Evolutionary conservation across 2,329 filamentous ascomycete species (phyloP).

Genomic region (Cercospora sojina): DNA sequence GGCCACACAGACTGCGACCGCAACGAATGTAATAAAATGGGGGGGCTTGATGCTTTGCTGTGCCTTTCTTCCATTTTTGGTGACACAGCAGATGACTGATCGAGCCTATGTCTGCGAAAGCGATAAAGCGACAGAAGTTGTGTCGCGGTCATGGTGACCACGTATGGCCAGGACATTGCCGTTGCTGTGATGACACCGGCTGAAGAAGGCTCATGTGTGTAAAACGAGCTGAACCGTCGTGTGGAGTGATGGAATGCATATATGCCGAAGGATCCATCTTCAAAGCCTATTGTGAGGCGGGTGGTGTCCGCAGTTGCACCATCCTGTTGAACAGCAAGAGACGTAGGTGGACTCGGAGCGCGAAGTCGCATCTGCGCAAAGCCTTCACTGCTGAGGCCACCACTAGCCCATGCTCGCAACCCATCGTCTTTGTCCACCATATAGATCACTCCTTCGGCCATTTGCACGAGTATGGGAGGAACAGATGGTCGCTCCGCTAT

Average conservation of each 20-base stretch:
- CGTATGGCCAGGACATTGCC: slow-evolving; percentile 71
- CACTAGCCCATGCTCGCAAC: slow-evolving; percentile 75
- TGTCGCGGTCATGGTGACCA: slow-evolving; percentile 73
- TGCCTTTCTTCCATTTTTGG: neutral
- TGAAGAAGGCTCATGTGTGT: slow-evolving; percentile 61
- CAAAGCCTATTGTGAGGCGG: slow-evolving; percentile 65
- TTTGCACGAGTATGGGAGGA: slow-evolving; percentile 69
- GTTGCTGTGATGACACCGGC: slow-evolving; percentile 66
- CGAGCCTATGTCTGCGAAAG: slow-evolving; percentile 17
- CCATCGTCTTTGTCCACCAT: slow-evolving; percentile 70
- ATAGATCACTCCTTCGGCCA: slow-evolving; percentile 73
- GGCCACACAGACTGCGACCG: slow-evolving; percentile 76
- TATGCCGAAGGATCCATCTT: slow-evolving; percentile 68
- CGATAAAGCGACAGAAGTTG: slow-evolving; percentile 73
- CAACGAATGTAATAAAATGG: slow-evolving; percentile 70
- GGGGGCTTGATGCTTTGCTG: slow-evolving; percentile 37
- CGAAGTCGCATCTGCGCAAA: slow-evolving; percentile 51
- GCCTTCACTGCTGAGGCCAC: slow-evolving; percentile 53
- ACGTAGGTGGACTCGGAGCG: slow-evolving; percentile 51
- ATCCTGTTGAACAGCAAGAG: slow-evolving; percentile 61
- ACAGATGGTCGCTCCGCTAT: slow-evolving; percentile 55
- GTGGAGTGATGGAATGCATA: slow-evolving; percentile 59
- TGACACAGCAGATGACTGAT: neutral
- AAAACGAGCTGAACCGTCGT: slow-evolving; percentile 50
- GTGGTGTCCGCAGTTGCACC: slow-evolving; percentile 34